Base-by-base conservation (phyloP, 768 basidiomycete genomes). In the Hygrocybe punicea region DNA sequence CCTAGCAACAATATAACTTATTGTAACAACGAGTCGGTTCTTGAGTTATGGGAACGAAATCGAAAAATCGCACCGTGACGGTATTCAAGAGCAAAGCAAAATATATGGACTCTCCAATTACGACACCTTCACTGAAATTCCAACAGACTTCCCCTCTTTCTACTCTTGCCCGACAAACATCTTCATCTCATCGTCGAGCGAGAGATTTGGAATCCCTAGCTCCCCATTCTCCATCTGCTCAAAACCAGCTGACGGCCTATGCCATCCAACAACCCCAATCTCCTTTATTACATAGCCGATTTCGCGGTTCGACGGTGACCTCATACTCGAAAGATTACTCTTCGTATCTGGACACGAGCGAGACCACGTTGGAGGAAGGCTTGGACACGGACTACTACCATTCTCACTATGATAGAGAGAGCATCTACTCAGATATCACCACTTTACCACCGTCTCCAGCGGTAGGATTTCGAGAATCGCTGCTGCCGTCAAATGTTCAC, bases 111-210 rank as follows among this genome's bases (percentile, higher is more conserved):
- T n/a, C 29, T 29, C 29, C 29, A 29, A 29, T 8, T 29, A 4
- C 29, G 44, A 45, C 44, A 8, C 53, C 66, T 1, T 58, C 69
- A 21, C 69, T 66, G 51, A 68, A 60, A 52, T 53, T 79, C 17
- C 63, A 73, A 51, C 65, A 69, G 57, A 70, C 77, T 19, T 88
- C 87, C 1, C 86, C 86, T 6, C 75, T 87, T 39, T 80, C 83
- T 39, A 73, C 78, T 2, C 78, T 88, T 48, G 81, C 80, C 54
- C 77, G 80, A 56, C 72, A 73, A 54, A 77, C 83, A 7, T 85
- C 86, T 23, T 73, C 73, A 19, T 45, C 44, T 19, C 44, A 45
- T 61, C 77, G 69, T 64, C 76, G 73, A 61, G 65, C 67, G 48
- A 66, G 64, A 42, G 48, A 24, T 1, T 13, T 25, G 8, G 4